These are phyloP conservation scores for Elongisporangium prolatum DNA, from an alignment of 352 stramenopile species.

Conservation along the genomic window DNA sequence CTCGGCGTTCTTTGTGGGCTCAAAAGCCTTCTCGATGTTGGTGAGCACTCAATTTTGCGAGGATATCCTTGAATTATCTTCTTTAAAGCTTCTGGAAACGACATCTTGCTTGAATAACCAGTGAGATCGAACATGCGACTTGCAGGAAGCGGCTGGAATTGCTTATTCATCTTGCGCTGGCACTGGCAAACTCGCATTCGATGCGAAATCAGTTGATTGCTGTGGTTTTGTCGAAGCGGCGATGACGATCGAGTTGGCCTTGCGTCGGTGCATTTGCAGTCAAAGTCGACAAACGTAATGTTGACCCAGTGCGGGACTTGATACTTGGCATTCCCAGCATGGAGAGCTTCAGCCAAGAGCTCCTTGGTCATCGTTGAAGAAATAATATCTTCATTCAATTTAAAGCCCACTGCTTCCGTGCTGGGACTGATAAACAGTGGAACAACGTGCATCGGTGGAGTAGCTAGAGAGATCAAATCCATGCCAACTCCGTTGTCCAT, in stretches of 20 bases:
- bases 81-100: constrained; percentile 44
- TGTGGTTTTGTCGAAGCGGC: constrained; percentile 1
- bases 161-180: constrained; percentile 29
- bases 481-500: constrained; percentile 99
- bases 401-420: not conserved
- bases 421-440: constrained; percentile 94
- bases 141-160: constrained; percentile 54
- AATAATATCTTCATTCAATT: not conserved
- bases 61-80: constrained; percentile 37
- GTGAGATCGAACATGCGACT: constrained; percentile 79
- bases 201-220: constrained; percentile 19
- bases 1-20: not conserved
- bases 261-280: constrained; percentile 37
- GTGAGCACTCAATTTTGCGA: not conserved
- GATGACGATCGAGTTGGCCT: constrained; percentile 1
- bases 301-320: constrained; percentile 95
- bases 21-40: not conserved
- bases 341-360: not conserved
- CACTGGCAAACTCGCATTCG: constrained; percentile 40
- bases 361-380: not conserved
- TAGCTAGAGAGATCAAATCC: constrained; percentile 95
- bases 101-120: constrained; percentile 33
- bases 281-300: constrained; percentile 84
- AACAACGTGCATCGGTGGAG: constrained; percentile 95
- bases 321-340: constrained; percentile 30